Percentiles rank a stretch among this genome's conserved stretches.
Evolutionary conservation across 441 rosid species (phyloP).

Genomic region (Pelargonium myrrhifolium): DNA sequence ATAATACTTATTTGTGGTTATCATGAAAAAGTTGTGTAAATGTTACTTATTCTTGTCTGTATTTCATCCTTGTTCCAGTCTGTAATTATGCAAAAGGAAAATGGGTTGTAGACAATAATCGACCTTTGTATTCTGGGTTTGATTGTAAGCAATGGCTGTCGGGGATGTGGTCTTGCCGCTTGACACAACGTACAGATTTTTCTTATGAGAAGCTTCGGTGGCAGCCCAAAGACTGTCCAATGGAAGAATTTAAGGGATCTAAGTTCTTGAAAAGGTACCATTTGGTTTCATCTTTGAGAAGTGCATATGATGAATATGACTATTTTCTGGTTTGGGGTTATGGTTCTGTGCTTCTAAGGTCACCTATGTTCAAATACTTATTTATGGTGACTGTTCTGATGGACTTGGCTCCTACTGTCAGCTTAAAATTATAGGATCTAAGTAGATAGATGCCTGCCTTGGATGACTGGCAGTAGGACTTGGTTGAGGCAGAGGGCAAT

Average conservation of each 20-base stretch:
- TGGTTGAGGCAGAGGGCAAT: too few relatives aligned
- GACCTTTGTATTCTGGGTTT: conserved; percentile 73
- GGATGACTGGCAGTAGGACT: too few relatives aligned
- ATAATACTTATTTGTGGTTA: background rate
- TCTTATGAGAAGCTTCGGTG: conserved; percentile 67
- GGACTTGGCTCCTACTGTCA: too few relatives aligned
- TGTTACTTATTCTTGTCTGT: conserved; percentile 3
- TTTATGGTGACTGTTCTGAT: too few relatives aligned
- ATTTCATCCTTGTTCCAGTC: conserved; percentile 29
- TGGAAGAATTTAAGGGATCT: conserved; percentile 72
- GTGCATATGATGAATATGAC: background rate
- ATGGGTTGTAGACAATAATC: conserved; percentile 70
- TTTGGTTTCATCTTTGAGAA: conserved; percentile 1
- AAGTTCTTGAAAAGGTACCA: conserved; percentile 66
- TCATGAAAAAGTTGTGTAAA: conserved; percentile 1
- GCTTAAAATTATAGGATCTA: too few relatives aligned
- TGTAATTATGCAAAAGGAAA: conserved; percentile 82
- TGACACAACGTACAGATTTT: conserved; percentile 84
- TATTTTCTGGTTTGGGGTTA: too few relatives aligned
- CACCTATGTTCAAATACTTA: too few relatives aligned
- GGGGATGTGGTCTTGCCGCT: conserved; percentile 82
- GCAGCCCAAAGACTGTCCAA: conserved; percentile 75
- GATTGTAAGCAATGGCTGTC: conserved; percentile 87
- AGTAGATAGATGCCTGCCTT: too few relatives aligned
- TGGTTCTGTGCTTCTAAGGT: background rate